Base-by-base conservation (phyloP, 2,329 filamentous ascomycete species). In the Trichoderma sp. region DNA sequence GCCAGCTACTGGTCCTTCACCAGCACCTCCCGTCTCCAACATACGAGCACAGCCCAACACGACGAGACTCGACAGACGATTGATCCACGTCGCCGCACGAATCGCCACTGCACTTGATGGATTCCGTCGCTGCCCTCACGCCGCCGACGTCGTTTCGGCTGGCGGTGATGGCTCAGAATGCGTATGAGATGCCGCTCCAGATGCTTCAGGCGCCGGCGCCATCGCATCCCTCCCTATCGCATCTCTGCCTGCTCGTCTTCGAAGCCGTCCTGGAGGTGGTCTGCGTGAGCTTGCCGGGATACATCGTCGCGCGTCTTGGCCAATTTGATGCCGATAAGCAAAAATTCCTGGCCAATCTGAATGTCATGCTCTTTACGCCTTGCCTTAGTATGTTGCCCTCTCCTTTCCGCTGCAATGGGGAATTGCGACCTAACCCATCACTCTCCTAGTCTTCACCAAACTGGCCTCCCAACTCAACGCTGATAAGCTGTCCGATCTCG, bases 261-360 rank as follows among this genome's bases (percentile, higher is more conserved):
- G 94, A 97, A 80, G 95, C 95, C 12, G 94, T 97, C 32, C 84
- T 97, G 75, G 93, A 97, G 77, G 94, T 98, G 27, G 91, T 99
- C 59, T 98, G 94, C 77, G 94, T 99, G 78, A 94, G 92, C 78
- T 81, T 97, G 72, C 95, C 95, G 0, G 95, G 95, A 32, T 99
- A 97, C 80, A 90, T 99, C 71, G 89, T 97, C 64, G 95, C 95
- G 13, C 85, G 91, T 45, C 85, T 93, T 74, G 95, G 95, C 77
- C 92, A 97, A 81, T 98, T 99, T 80, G 93, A 97, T 80, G 93
- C 92, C 71, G 93, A 97, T 61, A 92, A 94, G 78, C 95, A 99
- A 79, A 98, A 97, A 80, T 96, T 99, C 76, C 85, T 97, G 60
- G 94, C 95, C 64, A 97, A 99, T 76, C 84, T 99, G 73, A 99